These are phyloP conservation scores for Bryum argenteum DNA, from an alignment of 225 moss, liverwort and hornwort genomes.

Conservation along the genomic window DNA sequence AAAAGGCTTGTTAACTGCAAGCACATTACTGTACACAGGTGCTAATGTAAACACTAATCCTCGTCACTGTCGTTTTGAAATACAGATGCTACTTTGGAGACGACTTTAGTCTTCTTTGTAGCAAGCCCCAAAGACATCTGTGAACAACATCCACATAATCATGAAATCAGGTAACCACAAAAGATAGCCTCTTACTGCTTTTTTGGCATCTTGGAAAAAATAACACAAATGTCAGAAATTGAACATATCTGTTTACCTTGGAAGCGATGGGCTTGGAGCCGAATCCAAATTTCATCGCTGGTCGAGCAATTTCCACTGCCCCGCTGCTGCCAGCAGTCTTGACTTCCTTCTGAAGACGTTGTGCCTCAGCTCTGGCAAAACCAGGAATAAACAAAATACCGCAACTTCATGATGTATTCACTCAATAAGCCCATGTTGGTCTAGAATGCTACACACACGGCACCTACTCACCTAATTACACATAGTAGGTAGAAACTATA, in stretches of 20 bases:
- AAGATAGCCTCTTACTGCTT: too few species aligned
- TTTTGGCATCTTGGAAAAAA: neutral
- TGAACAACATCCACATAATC: conserved; percentile 11
- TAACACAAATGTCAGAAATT: neutral
- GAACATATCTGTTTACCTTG: conserved; percentile 51
- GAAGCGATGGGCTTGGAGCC: conserved; percentile 71
- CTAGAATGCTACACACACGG: too few species aligned
- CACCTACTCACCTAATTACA: too few species aligned
- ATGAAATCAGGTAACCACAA: neutral
- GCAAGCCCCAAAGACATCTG: conserved; percentile 76
- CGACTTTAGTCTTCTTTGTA: conserved; percentile 73
- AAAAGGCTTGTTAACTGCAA: conserved; percentile 15
- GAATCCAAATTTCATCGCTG: conserved; percentile 84
- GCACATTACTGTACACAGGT: conserved; percentile 25
- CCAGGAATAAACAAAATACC: neutral
- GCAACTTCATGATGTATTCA: conserved; percentile 6
- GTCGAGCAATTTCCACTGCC: conserved; percentile 53
- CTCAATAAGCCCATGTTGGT: neutral
- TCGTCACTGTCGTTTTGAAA: conserved; percentile 80
- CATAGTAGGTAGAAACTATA: too few species aligned
- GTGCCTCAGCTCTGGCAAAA: conserved; percentile 73
- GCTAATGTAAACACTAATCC: conserved; percentile 29
- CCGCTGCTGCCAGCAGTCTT: conserved; percentile 45
- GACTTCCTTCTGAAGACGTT: conserved; percentile 73
- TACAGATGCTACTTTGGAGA: conserved; percentile 61